Base-by-base conservation (phyloP, 192 early-diverging fungal genomes). In the Podila epicladia region DNA sequence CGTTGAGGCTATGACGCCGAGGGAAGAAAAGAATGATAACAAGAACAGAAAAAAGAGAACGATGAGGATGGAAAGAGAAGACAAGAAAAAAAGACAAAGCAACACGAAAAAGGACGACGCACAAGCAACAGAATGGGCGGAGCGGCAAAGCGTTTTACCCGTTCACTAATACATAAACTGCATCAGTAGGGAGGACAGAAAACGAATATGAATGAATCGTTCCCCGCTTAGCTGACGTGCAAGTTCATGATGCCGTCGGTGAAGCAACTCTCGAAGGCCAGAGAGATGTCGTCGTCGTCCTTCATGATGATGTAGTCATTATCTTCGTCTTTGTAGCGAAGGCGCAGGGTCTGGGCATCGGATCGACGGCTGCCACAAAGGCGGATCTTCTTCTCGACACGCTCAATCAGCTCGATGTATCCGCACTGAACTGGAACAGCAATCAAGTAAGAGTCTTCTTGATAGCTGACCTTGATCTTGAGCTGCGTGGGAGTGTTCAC, bases 281-380 rank as follows among this genome's bases (percentile, higher is more conserved):
- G 85, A 57, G 89, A 91, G 35, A 99, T 93, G 75, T 99, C 97
- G 59, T 96, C 95, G 80, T 97, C 92, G 20, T 90, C 92, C 69
- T 93, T 92, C 57, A 99, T 91, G 51, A 90, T 91, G 26, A 97
- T 91, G 76, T 92, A 90, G 72, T 98, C 96, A 45, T 95, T 94
- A 74, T 97, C 97, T 82, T 98, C 96, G 74, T 99, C 97, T 74
- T 92, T 90, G 74, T 98, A 98, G 73, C 91, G 89, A 64, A 99
- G 91, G 57, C 90, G 88, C 72, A 93, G 51, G 87, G 84, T 59
- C 83, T 86, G 61, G 77, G 87, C 57, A 71, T 84, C 83, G 51
- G 87, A 87, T 37, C 87, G 87, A 49, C 86, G 87, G 35, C 88
- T 91, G 32, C 88, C 91, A 60, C 94, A 93, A 20, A 97, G 84